These are phyloP conservation scores for Melastoma candidum DNA, from an alignment of 441 rosid species.

Conservation along the genomic window DNA sequence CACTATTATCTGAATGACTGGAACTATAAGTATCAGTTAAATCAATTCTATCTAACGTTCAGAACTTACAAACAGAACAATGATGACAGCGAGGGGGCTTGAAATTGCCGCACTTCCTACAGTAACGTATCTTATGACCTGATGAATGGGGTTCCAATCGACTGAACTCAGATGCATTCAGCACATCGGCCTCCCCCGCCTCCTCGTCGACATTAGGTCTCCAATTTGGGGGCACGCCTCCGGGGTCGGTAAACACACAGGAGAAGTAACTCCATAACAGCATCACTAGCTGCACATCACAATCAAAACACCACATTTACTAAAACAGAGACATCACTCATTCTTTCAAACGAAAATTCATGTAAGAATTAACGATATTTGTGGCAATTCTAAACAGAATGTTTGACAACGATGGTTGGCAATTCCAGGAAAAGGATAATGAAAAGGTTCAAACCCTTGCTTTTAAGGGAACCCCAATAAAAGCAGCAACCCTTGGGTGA, in stretches of 20 bases:
- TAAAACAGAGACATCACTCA: neutral
- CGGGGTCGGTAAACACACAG: constrained; percentile 78
- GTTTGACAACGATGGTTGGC: too few species aligned
- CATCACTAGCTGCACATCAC: constrained; percentile 56
- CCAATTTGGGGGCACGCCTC: constrained; percentile 77
- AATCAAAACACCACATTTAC: constrained; percentile 14
- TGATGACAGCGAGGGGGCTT: constrained; percentile 90
- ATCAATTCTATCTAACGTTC: too few species aligned
- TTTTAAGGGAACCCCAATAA: neutral
- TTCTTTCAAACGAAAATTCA: neutral
- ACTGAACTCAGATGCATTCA: constrained; percentile 43
- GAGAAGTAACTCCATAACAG: constrained; percentile 83
- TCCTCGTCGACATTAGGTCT: constrained; percentile 60
- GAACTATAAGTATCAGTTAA: too few species aligned
- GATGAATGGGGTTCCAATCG: constrained; percentile 38
- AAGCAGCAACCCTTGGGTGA: neutral
- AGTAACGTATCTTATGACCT: constrained; percentile 47
- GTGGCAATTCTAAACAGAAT: constrained; percentile 3
- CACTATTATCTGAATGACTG: too few species aligned
- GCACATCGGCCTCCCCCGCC: constrained; percentile 58
- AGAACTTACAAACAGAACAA: constrained; percentile 76
- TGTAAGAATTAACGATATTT: neutral
- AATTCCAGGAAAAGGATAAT: too few species aligned
- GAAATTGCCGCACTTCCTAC: constrained; percentile 72
- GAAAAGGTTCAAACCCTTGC: too few species aligned